Base-by-base conservation (phyloP, 176 grass and related monocot species). In the Aegilops longissima region DNA sequence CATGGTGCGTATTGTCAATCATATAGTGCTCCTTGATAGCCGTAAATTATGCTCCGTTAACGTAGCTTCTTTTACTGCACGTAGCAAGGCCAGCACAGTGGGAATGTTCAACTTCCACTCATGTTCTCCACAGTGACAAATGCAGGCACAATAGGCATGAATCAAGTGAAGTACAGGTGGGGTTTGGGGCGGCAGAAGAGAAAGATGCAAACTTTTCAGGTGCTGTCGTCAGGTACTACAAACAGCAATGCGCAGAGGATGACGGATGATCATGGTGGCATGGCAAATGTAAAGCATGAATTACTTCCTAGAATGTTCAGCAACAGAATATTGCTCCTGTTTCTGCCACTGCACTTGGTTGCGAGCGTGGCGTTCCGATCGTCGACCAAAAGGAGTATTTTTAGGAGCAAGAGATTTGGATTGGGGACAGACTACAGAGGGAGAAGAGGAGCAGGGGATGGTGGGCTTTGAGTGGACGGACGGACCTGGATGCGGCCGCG, bases 401-500 rank as follows among this genome's bases (percentile, higher is more conserved):
- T 5, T 52, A 16, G 2, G 49, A 52, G 14, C 4, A 52, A 52
- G 6, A 52, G 14, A 52, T 52, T 52, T 52, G 49, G 1, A 52
- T 42, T 52, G 14, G 14, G 49, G 54, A 2, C 6, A 21, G 54
- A 58, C 9, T 9, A 9, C 20, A n/a, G 1, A 34, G 18, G 5
- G 84, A 30, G n/a, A 17, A 21, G 29, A 83, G 25, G 18, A 31
- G 9, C 6, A 8, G 68, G n/a, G 25, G n/a, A 33, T 67, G 62
- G 0, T 20, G 6, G 24, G 59, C 0, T 51, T 83, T 77, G 64
- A 59, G 6, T 9, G 1, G 56, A 59, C 6, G 54, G 54, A 21
- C 54, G 56, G 56, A 98, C 95, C 93, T 94, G 93, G 88, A 98
- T 95, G 78, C 88, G 93, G 68, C 70, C 75, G 52, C 93, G 91